Base-by-base conservation (phyloP, 1,139 yeast genomes). In the Komagataea norvegica region DNA sequence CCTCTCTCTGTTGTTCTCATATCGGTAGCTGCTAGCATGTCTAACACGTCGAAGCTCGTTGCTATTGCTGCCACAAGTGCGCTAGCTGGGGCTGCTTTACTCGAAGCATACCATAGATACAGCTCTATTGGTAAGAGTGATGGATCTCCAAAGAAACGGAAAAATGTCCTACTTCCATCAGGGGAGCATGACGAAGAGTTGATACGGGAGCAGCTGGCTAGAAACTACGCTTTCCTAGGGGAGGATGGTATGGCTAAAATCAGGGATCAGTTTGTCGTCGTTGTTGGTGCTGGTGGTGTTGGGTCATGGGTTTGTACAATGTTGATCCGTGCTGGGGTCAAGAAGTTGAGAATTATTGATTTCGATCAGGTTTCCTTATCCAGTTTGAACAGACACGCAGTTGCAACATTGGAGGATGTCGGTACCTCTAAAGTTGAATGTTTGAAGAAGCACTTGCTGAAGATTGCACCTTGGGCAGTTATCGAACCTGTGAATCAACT, bases 241-340 rank as follows among this genome's bases (percentile, higher is more conserved):
- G 84, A 81, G 35, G 83, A 79, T 15, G 97, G 96, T 1, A 78
- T 87, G 76, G 60, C 64, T n/a, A 77, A 76, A 44, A 74, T 91
- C 16, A 76, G 95, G 40, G 61, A 68, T n/a, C 81, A 87, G 51
- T 72, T 77, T 43, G 75, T 91, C 3, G 82, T 87, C 3, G 84
- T 91, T 14, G 96, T 91, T n/a, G 98, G 98, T 21, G 94, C 91
- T 8, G 98, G 98, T 37, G 98, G 98, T 33, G 98, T 91, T 25
- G 98, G 98, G 3, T 88, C 97, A 0, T 89, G 96, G 93, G 95
- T 83, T 9, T 83, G 88, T 7, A 83, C 95, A 3, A 87, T 93
- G 87, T 70, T 91, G 42, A 85, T 85, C 1, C 76, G 98, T 52
- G 84, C 95, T 8, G 98, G 98, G 9, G 82, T 89, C 25, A 80